Base-by-base conservation (phyloP, 768 basidiomycete species). In the Erythrobasidium yunnanense region DNA sequence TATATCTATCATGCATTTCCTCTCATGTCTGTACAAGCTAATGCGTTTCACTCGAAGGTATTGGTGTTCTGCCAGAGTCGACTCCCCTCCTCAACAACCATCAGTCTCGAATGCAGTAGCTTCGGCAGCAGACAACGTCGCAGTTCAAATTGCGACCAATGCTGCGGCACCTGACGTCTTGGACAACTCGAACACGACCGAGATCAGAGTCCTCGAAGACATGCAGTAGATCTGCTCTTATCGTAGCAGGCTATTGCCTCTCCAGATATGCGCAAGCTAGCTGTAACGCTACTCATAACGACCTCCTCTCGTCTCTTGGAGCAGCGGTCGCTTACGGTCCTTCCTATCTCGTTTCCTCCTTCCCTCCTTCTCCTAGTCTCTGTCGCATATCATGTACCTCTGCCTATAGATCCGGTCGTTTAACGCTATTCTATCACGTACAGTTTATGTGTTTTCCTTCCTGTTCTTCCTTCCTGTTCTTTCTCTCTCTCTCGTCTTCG, bases 1-100 rank as follows among this genome's bases (percentile, higher is more conserved):
- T 97, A 91, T n/a, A 52, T 65, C 2, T n/a, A 20, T 33, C 15
- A 74, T 92, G 90, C 90, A 92, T 88, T 73, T 85, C 83, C 67
- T 46, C 11, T 62, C 8, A 25, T 27, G 4, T 38, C n/a, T 42
- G 18, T 15, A 5, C 29, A 2, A 38, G 5, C 8, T 57, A 22
- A 57, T 35, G 8, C 23, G 4, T 6, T 11, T 7, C 55, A 22
- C 42, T 20, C 34, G 3, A 18, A 63, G 60, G 38, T 63, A 63
- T 32, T 66, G 63, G 63, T 66, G 63, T 53, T 66, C 63, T 15
- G 63, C 63, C 29, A 34, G 63, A 1, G 25, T 42, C 18, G 63
- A 66, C 49, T 30, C 60, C 4, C 60, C 60, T 2, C 60, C 60
- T n/a, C 45, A 46, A n/a, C 56, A 58, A 33, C 34, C 56, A 27